Percentiles rank a stretch among this genome's conserved stretches.
Evolutionary conservation across 2,329 filamentous ascomycete genomes (phyloP).

Genomic region (Aureobasidium sp.): DNA sequence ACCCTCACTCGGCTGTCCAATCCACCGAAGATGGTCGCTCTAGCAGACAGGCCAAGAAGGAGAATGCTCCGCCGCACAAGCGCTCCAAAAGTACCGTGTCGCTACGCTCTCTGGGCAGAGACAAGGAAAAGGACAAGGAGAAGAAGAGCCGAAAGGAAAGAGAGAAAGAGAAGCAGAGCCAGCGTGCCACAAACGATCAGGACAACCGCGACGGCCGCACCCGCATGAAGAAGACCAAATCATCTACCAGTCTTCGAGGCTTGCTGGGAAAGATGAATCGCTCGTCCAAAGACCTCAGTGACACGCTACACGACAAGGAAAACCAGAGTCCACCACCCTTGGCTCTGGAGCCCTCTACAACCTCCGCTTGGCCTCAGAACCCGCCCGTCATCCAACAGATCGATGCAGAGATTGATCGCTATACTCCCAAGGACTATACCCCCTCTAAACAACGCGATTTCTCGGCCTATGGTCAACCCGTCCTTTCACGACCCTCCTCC

Average conservation of each 20-base stretch:
- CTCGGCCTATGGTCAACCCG: conserved; percentile 38
- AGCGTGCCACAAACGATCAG: not conserved
- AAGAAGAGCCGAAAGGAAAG: conserved; percentile 27
- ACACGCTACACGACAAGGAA: conserved; percentile 63
- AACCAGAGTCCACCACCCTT: conserved; percentile 59
- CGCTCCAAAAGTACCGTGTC: conserved; percentile 48
- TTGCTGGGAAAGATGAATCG: conserved; percentile 63
- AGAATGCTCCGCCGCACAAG: conserved; percentile 31
- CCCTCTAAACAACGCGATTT: conserved; percentile 56
- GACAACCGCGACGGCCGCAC: conserved; percentile 7
- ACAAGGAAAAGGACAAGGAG: conserved; percentile 27
- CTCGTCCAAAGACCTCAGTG: conserved; percentile 55
- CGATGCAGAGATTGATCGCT: conserved; percentile 48
- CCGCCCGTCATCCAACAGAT: conserved; percentile 33
- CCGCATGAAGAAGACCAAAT: conserved; percentile 61
- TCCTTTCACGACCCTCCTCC: conserved; percentile 21
- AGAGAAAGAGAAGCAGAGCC: conserved; percentile 32
- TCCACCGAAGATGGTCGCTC: conserved; percentile 22
- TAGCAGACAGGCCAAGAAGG: conserved; percentile 8
- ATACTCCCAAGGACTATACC: conserved; percentile 52
- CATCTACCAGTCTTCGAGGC: conserved; percentile 69
- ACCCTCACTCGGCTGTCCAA: conserved; percentile 32
- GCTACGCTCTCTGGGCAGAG: conserved; percentile 43
- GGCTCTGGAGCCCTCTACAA: conserved; percentile 38
- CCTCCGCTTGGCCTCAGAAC: conserved; percentile 79